Conservation (phyloP, 805 yeast genomes). For the Starmera amethionina region DNA sequence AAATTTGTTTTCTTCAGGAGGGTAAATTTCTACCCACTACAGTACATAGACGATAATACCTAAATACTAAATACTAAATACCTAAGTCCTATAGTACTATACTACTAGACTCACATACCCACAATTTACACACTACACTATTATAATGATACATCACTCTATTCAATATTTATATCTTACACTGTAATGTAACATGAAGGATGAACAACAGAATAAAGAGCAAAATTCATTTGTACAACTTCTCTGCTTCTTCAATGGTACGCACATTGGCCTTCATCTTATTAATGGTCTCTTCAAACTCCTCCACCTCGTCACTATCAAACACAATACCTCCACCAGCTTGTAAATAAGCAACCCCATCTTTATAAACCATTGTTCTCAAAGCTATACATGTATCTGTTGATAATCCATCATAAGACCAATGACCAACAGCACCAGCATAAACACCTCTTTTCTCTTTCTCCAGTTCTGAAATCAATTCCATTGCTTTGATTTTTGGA, state of each 20-base stretch:
- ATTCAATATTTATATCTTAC: too few relatives aligned
- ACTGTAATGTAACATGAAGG: too few relatives aligned
- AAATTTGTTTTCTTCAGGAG: too few relatives aligned
- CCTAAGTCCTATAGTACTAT: too few relatives aligned
- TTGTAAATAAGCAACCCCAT: constrained; percentile 84
- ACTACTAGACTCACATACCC: too few relatives aligned
- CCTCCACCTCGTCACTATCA: constrained; percentile 93
- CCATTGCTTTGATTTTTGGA: constrained; percentile 96
- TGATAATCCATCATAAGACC: constrained; percentile 91
- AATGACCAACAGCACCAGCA: constrained; percentile 98
- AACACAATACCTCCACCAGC: constrained; percentile 99
- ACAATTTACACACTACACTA: too few relatives aligned
- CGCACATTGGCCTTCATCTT: constrained; percentile 91
- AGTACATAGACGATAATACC: too few relatives aligned
- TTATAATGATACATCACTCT: too few relatives aligned
- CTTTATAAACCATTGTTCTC: constrained; percentile 92
- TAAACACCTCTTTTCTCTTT: constrained; percentile 91
- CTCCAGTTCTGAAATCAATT: constrained; percentile 81
- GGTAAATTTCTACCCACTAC: too few relatives aligned
- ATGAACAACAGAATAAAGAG: too few relatives aligned
- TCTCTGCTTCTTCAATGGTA: constrained; percentile 89
- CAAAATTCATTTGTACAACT: constrained; percentile 19
- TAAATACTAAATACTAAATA: too few relatives aligned
- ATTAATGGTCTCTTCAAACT: constrained; percentile 92
- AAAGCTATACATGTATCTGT: constrained; percentile 98